Conservation (phyloP, 2,329 filamentous ascomycete species). For the Metarhizium anisopliae region DNA sequence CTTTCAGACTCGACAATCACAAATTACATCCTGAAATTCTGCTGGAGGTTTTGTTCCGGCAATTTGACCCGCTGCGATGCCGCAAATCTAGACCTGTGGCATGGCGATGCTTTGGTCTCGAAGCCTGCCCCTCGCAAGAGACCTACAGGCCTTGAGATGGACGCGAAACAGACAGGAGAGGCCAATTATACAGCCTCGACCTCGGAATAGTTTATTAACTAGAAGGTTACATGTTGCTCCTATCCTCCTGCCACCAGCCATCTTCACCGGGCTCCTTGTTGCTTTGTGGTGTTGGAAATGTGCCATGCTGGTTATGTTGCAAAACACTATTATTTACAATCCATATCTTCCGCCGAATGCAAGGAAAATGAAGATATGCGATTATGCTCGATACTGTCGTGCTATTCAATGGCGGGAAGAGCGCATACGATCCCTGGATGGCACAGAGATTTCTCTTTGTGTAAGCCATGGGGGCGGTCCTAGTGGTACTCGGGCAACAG, state of each 20-base stretch:
- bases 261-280: constrained; percentile 58
- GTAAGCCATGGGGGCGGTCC: constrained; percentile 31
- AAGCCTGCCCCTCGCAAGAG: not conserved
- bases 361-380: constrained; percentile 54
- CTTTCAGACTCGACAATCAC: too few species aligned
- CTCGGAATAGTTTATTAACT: not conserved
- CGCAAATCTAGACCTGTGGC: not conserved
- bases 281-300: constrained; percentile 60
- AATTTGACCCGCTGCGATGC: not conserved
- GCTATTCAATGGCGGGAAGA: constrained; percentile 61
- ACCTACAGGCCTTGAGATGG: not conserved
- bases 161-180: not conserved
- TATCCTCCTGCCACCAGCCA: constrained; percentile 52
- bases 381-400: constrained; percentile 50
- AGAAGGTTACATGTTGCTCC: constrained; percentile 23
- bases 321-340: constrained; percentile 78
- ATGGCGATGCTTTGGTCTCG: not conserved
- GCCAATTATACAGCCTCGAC: not conserved
- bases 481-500: not conserved
- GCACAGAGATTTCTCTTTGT: constrained; percentile 54
- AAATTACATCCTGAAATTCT: not conserved
- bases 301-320: constrained; percentile 65
- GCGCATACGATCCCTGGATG: constrained; percentile 51
- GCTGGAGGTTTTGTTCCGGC: not conserved
- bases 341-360: constrained; percentile 65